Conservation (phyloP, 805 yeast species). For the Starmerella scarabaei region DNA sequence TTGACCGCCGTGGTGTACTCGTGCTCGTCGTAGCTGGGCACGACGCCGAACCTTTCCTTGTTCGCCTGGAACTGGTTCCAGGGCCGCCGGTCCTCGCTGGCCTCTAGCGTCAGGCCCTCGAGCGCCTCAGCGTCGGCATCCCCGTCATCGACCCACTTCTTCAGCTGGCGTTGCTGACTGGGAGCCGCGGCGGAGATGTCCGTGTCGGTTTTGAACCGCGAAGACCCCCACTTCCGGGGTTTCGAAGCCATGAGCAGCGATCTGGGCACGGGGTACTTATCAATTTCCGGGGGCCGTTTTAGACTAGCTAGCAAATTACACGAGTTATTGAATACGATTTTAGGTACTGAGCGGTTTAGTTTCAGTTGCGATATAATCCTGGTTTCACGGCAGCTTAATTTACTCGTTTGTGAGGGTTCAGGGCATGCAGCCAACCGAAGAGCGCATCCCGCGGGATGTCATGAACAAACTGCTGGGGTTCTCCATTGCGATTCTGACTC, state of each 20-base stretch:
- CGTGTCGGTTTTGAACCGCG: constrained; percentile 61
- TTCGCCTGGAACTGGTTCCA: constrained; percentile 98
- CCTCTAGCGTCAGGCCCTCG: constrained; percentile 11
- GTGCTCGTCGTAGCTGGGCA: constrained; percentile 71
- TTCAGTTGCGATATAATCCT: no score
- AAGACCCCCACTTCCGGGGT: constrained; percentile 1
- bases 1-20: constrained; percentile 72
- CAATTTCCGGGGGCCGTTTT: background rate
- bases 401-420: no score
- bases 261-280: background rate
- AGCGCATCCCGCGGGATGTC: constrained; percentile 23
- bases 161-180: constrained; percentile 53
- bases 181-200: constrained; percentile 50
- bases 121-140: constrained; percentile 17
- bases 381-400: no score
- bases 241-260: background rate
- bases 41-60: constrained; percentile 76
- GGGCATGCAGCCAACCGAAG: background rate
- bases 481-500: constrained; percentile 57
- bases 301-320: background rate
- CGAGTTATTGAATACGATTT: no score
- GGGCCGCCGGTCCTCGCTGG: constrained; percentile 10
- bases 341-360: background rate
- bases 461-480: constrained; percentile 45
- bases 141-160: constrained; percentile 73